Conservation (phyloP, 1,284 basidiomycete genomes). For the Ganoderma lucidum region DNA sequence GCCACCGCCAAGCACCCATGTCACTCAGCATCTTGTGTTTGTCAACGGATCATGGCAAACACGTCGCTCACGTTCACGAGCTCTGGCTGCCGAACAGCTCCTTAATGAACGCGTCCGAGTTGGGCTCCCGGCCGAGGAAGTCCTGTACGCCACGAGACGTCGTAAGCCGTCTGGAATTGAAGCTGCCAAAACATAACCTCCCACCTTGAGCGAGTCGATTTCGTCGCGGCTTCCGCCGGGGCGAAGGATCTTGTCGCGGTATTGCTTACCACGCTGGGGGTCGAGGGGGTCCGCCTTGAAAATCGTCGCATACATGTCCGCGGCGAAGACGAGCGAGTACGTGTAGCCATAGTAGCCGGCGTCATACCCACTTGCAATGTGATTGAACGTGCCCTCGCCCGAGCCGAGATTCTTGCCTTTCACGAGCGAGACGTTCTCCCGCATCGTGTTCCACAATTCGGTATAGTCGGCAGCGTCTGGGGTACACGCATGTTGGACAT, state of each 20-base stretch:
- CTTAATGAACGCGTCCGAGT: conserved; percentile 79
- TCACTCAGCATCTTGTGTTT: background rate
- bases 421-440: conserved; percentile 73
- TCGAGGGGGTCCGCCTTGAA: conserved; percentile 81
- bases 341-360: conserved; percentile 85
- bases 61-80: background rate
- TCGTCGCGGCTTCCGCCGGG: conserved; percentile 69
- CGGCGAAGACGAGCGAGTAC: conserved; percentile 78
- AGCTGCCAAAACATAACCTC: background rate
- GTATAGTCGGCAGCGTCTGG: conserved; percentile 74
- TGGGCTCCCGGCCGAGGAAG: conserved; percentile 82
- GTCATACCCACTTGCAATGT: conserved; percentile 80
- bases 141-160: conserved; percentile 46
- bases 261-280: conserved; percentile 59
- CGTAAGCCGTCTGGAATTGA: background rate
- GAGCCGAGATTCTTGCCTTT: conserved; percentile 66
- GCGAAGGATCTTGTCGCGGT: conserved; percentile 61
- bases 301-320: conserved; percentile 84
- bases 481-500: background rate
- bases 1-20: background rate
- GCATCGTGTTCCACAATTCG: conserved; percentile 74
- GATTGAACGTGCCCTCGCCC: conserved; percentile 76
- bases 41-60: background rate
- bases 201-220: conserved; percentile 61
- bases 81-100: conserved; percentile 58